Percentiles rank a stretch among this genome's conserved stretches.
Evolutionary conservation across 225 moss, liverwort and hornwort genomes (phyloP).

Genomic region (Marchantia paleacea): DNA sequence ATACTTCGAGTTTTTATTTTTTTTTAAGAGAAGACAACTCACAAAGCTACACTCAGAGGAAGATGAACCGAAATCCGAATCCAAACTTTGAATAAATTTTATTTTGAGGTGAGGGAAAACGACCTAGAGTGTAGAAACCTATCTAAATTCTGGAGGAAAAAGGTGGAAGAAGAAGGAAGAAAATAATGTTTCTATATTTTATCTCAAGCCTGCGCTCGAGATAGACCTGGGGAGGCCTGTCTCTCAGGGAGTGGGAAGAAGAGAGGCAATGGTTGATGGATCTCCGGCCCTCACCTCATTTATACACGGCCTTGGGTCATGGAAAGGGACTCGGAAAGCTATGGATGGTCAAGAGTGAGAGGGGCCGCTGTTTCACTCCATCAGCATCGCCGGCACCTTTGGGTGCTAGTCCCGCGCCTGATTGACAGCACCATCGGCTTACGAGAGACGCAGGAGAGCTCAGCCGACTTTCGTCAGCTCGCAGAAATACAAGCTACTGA

Average conservation of each 20-base stretch:
- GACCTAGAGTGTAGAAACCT: too few species aligned
- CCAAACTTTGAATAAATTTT: not conserved
- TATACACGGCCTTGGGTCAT: constrained; percentile 1
- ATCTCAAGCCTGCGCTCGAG: not conserved
- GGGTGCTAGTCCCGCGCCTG: not conserved
- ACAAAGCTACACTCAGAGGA: not conserved
- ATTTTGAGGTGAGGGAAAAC: not conserved
- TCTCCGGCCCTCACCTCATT: not conserved
- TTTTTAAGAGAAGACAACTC: too few species aligned
- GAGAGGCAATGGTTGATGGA: not conserved
- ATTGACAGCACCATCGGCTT: not conserved
- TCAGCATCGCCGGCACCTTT: not conserved
- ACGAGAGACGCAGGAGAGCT: not conserved
- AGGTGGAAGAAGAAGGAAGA: not conserved
- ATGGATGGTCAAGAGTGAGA: not conserved
- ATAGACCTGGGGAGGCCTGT: not conserved
- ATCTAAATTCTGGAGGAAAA: not conserved
- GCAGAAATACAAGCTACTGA: not conserved
- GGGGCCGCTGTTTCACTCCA: not conserved
- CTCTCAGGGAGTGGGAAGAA: not conserved
- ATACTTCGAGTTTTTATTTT: not conserved
- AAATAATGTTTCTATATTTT: not conserved
- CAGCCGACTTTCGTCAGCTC: not conserved
- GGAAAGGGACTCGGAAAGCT: constrained; percentile 1
- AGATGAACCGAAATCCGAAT: not conserved